Base-by-base conservation (phyloP, 352 stramenopile genomes). In the Globisporangium nagaii region DNA sequence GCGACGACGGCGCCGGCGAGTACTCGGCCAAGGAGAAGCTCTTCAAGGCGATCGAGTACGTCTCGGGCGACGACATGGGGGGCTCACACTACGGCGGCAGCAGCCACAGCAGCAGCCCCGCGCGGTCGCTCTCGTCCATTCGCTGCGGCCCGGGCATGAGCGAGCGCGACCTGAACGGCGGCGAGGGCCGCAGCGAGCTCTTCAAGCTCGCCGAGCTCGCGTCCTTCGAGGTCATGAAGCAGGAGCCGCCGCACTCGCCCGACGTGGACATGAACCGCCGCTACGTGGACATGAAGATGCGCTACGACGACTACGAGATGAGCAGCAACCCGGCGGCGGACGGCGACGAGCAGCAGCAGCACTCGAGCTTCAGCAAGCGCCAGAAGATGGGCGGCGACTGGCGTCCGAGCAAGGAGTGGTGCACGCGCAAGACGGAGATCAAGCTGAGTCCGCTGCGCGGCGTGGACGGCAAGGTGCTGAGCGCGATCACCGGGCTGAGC, bases 221-320 rank as follows among this genome's bases (percentile, higher is more conserved):
- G 9, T 86, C 78, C 22, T 80, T 86, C 47, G 78, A 91, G 45
- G 77, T 83, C 31, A 88, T 91, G 73, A 85, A 85, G 60, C 66
- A 80, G 45, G 73, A 84, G 53, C 71, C 73, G 19, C 36, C 70
- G 31, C 46, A 55, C 30, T 61, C 58, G 25, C 51, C 58, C 19
- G 58, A 37, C 17, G 42, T 45, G 24, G 44, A 55, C 41, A 31
- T 48, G 22, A n/a, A 40, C 17, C 31, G 20, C 17, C 31, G 32
- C 30, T n/a, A n/a, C n/a, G 30, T 50, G 30, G 32, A 56, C 15
- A 37, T 56, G n/a, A 53, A 54, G 28, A 45, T 47, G 32, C 39
- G 51, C 7, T 32, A 62, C 15, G 20, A 25, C n/a, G 50, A 53
- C 49, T 41, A 57, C 36, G 42, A 63, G 25, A 52, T 57, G 56